phyloP scores from a whole-genome alignment of 208 protist species.

The Trypanosomatidae sp. region DNA sequence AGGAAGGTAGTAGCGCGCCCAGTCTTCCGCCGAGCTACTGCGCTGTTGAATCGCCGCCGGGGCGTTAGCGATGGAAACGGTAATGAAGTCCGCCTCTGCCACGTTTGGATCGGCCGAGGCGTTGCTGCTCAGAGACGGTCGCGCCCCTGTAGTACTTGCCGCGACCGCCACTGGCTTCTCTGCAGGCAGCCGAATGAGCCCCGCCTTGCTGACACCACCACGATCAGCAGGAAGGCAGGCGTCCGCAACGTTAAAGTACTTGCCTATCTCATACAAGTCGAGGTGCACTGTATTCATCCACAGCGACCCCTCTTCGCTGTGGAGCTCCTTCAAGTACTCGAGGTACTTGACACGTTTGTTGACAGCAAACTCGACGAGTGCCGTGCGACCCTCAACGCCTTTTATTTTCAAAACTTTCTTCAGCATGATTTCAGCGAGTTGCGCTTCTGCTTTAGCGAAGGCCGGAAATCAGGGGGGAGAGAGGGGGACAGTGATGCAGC shows the following conservation, averaged over 20 bases:
- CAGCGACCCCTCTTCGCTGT: slow-evolving; percentile 55
- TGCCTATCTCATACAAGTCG: slow-evolving; percentile 29
- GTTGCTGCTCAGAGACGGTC: neutral
- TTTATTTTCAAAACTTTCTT: slow-evolving; percentile 62
- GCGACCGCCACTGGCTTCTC: neutral
- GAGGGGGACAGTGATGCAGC: neutral
- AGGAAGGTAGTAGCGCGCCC: slow-evolving; percentile 42
- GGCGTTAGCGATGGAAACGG: slow-evolving; percentile 27
- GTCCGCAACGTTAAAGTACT: slow-evolving; percentile 28
- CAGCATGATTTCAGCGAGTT: slow-evolving; percentile 21
- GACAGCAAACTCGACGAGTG: slow-evolving; percentile 62
- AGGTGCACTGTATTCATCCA: slow-evolving; percentile 81
- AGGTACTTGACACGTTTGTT: slow-evolving; percentile 69
- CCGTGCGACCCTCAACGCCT: slow-evolving; percentile 39
- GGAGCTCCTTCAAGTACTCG: slow-evolving; percentile 65
- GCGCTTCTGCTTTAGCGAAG: slow-evolving; percentile 5
- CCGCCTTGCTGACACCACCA: slow-evolving; percentile 4
- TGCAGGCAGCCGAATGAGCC: slow-evolving; percentile 23
- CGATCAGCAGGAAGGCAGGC: slow-evolving; percentile 20
- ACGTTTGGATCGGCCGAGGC: neutral
- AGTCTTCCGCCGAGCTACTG: slow-evolving; percentile 23
- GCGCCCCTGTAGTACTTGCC: neutral
- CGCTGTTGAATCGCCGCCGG: slow-evolving; percentile 29
- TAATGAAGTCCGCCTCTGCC: neutral
- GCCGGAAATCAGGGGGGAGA: neutral